Base-by-base conservation (phyloP, 2,329 filamentous ascomycete species). In the Grosmannia serpens region DNA sequence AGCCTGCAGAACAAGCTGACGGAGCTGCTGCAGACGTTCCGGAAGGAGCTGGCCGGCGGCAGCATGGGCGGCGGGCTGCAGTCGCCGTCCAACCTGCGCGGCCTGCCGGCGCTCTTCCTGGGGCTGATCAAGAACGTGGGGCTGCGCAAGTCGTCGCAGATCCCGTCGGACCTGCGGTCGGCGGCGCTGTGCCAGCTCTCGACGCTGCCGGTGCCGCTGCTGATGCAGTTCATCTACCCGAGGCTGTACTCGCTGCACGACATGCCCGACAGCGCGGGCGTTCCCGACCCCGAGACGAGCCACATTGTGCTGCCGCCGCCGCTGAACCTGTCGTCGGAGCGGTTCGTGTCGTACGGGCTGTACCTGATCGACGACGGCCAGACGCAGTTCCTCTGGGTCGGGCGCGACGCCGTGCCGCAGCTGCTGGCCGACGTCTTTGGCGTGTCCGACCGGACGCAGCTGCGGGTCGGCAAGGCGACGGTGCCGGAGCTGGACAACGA, bases 361-460 rank as follows among this genome's bases (percentile, higher is more conserved):
- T 99, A 99, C 72, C 81, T 99, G 59, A 94, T 99, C 66, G 94
- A 99, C 67, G 94, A 99, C 68, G 91, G 91, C 3, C 92, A 96
- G 73, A 96, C 90, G 7, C 94, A 99, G 70, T 99, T 99, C 80
- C 75, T 99, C 53, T 99, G 94, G 94, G 81, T 97, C 24, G 94
- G 94, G 17, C 85, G 91, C 41, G 92, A 99, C 65, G 87, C 92
- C 1, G 90, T 99, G 31, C 90, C 91, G 1, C 90, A 95, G 68
- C 80, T 99, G 35, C 77, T 97, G 47, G 74, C 81, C 56, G 94
- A 99, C 67, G 92, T 97, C 7, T 99, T 99, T 70, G 92, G 91
- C 27, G 80, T 94, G 13, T 79, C 86, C 52, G 91, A 96, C 72
- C 85, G 88, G 68, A 85, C 84, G 46, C 87, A 90, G 68, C 77